These are phyloP conservation scores for Agapanthus africanus DNA, from an alignment of 106 monocot genomes.

Conservation along the genomic window DNA sequence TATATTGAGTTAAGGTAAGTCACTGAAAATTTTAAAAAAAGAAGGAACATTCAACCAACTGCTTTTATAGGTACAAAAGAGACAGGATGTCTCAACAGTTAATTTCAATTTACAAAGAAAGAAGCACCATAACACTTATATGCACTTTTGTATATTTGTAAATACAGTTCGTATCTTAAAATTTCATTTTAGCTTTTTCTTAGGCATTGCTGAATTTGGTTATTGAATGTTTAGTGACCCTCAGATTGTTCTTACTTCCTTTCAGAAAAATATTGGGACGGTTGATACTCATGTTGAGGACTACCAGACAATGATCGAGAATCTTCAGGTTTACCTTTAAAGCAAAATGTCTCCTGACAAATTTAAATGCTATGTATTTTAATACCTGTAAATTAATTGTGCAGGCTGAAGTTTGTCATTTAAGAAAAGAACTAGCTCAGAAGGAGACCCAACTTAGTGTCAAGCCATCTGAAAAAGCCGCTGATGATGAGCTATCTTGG, in stretches of 20 bases:
- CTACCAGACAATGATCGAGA: slow-evolving; percentile 92
- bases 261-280: slow-evolving; percentile 93
- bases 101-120: too few species aligned
- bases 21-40: background rate
- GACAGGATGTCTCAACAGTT: too few species aligned
- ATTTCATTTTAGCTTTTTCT: slow-evolving; percentile 4
- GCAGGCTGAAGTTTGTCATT: slow-evolving; percentile 73
- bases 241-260: background rate
- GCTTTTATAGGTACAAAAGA: background rate
- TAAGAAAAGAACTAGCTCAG: slow-evolving; percentile 85
- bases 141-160: too few species aligned
- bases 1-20: background rate
- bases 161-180: background rate
- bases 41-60: background rate
- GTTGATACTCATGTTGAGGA: slow-evolving; percentile 90
- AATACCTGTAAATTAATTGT: slow-evolving; percentile 11
- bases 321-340: slow-evolving; percentile 59
- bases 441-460: slow-evolving; percentile 78
- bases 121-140: background rate
- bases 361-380: background rate
- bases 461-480: slow-evolving; percentile 60
- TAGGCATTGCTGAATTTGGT: background rate
- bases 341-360: background rate
- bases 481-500: slow-evolving; percentile 87
- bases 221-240: background rate